A percentile compares a stretch with the other conserved stretches of the same genome.
Evolutionary conservation across 345 rosid genomes (phyloP).

Genomic region (Passiflora organensis): DNA sequence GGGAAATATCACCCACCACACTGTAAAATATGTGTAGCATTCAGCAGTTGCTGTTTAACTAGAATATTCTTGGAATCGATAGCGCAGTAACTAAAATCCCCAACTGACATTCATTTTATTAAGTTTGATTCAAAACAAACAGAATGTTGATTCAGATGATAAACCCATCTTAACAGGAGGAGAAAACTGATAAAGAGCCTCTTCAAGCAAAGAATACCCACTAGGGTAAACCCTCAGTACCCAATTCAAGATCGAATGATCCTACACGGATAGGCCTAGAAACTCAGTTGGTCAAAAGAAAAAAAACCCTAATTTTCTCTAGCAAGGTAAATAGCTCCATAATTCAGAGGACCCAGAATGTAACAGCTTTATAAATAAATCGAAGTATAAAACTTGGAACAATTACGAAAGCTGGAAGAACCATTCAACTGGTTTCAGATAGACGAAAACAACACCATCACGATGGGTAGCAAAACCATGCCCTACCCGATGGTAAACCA

Average conservation of each 20-base stretch:
- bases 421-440: neutral
- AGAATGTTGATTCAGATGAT: neutral
- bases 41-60: too few relatives aligned
- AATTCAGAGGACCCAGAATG: neutral
- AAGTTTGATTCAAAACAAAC: neutral
- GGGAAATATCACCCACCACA: conserved; percentile 1
- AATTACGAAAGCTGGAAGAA: neutral
- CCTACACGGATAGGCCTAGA: neutral
- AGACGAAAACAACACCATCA: conserved; percentile 6
- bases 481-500: too few relatives aligned
- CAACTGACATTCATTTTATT: too few relatives aligned
- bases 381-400: too few relatives aligned
- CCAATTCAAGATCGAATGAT: neutral
- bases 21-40: neutral
- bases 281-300: neutral
- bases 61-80: too few relatives aligned
- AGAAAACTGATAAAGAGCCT: neutral
- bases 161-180: too few relatives aligned
- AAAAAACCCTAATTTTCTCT: neutral
- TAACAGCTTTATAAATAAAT: neutral
- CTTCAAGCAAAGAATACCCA: conserved; percentile 1
- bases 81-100: too few relatives aligned
- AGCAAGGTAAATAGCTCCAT: neutral
- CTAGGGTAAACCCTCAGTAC: neutral
- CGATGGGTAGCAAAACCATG: neutral